phyloP scores from a whole-genome alignment of 371 early-diverging fungal species.

The Zopfochytrium polystomum region DNA sequence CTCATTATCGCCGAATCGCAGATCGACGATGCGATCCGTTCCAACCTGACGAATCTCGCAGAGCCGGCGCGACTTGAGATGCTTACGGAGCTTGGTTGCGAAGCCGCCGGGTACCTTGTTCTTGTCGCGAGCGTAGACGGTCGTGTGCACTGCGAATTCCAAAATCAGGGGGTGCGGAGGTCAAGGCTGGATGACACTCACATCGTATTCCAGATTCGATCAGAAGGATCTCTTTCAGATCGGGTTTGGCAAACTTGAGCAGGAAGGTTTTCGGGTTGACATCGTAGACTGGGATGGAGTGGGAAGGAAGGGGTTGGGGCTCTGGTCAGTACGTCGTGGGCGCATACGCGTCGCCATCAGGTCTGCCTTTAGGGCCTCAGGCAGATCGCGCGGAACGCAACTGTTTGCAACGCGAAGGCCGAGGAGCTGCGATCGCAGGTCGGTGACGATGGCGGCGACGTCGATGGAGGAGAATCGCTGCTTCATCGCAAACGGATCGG shows the following conservation, averaged over 20 bases:
- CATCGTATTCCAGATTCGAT: constrained; percentile 89
- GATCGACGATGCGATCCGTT: constrained; percentile 88
- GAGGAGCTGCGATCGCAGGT: constrained; percentile 65
- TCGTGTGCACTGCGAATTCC: constrained; percentile 70
- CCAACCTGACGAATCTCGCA: constrained; percentile 83
- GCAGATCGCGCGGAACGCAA: not conserved
- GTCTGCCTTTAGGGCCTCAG: constrained; percentile 20
- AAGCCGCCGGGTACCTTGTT: constrained; percentile 80
- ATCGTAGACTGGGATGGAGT: constrained; percentile 73
- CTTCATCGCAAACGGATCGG: too few relatives aligned
- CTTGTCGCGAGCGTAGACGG: constrained; percentile 84
- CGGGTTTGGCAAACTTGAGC: constrained; percentile 89
- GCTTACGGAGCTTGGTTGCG: constrained; percentile 90
- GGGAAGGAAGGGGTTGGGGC: constrained; percentile 1
- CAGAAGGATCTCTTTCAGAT: constrained; percentile 82
- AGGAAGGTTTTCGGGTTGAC: constrained; percentile 85
- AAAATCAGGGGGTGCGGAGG: not conserved
- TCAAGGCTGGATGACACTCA: constrained; percentile 1
- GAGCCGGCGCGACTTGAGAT: constrained; percentile 78
- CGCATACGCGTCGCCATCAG: constrained; percentile 85
- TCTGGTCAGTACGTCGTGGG: too few relatives aligned
- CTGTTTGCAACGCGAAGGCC: constrained; percentile 44
- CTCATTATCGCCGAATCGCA: constrained; percentile 74
- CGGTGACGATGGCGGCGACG: constrained; percentile 76
- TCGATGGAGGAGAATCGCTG: constrained; percentile 83